These are phyloP conservation scores for Scenedesmus sp. DNA, from an alignment of 163 green algal genomes.

Conservation along the genomic window DNA sequence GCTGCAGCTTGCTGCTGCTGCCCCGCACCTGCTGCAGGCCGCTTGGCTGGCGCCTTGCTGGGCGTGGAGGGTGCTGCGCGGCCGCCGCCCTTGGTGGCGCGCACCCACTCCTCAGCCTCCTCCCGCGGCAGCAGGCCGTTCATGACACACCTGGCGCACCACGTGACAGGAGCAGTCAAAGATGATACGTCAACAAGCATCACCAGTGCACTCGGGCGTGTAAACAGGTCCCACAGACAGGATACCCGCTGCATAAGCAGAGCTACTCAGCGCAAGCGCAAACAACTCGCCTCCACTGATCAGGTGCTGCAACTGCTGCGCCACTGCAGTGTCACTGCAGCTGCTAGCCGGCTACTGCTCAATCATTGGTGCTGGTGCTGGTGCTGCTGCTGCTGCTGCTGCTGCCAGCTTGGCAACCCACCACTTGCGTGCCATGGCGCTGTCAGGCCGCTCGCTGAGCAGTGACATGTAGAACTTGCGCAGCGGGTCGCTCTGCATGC, in stretches of 20 bases:
- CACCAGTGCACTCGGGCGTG: too few relatives aligned
- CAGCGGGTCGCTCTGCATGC: conserved; percentile 67
- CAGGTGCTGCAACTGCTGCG: not conserved
- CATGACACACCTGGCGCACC: conserved; percentile 42
- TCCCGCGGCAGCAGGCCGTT: conserved; percentile 74
- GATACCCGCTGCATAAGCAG: too few relatives aligned
- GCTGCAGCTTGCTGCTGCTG: not conserved
- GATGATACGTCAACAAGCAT: too few relatives aligned
- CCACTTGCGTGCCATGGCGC: conserved; percentile 83
- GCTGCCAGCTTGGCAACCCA: conserved; percentile 37
- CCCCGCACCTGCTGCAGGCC: not conserved
- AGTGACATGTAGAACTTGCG: conserved; percentile 83
- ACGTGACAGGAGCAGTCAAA: not conserved
- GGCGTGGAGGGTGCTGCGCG: conserved; percentile 4
- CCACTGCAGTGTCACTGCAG: not conserved
- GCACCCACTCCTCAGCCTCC: conserved; percentile 69
- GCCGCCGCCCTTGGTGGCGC: conserved; percentile 20
- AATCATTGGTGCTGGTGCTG: not conserved
- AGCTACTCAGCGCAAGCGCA: not conserved
- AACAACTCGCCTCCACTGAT: too few relatives aligned
- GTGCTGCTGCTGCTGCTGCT: not conserved
- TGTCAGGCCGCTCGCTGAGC: conserved; percentile 77
- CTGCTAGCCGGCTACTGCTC: not conserved
- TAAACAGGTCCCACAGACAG: too few relatives aligned
- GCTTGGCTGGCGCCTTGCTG: conserved; percentile 18